Base-by-base conservation (phyloP, 108 stramenopile species). In the Nitzschia putrida region DNA sequence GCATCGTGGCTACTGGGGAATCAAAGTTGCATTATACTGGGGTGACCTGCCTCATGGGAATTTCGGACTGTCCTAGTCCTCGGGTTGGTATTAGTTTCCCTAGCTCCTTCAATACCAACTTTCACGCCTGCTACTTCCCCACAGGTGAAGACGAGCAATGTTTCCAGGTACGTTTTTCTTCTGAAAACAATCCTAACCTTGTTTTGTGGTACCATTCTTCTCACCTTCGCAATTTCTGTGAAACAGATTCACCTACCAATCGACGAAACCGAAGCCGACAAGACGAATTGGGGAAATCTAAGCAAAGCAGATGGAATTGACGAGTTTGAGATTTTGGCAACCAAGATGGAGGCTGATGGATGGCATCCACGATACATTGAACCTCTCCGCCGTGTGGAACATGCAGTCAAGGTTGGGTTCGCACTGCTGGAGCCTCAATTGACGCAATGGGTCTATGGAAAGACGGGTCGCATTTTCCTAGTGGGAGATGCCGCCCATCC, bases 401-500 rank as follows among this genome's bases (percentile, higher is more conserved):
- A 63, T 68, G 73, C 45, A 57, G 77, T 72, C 65, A 71, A 69
- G 18, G 61, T 66, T 69, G 81, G 82, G 59, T 84, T 76, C 73
- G 73, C 22, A 59, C 61, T 59, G 47, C 68, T 65, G 72, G 57
- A 72, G 37, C 61, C 16, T 26, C 51, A 6, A 23, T 49, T 76
- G 65, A 58, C 41, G 8, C 71, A 22, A 42, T 73, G 45, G 63
- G 66, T 56, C n/a, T 57, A 66, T 44, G 79, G 76, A 21, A 64
- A 66, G 51, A 63, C 23, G 40, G 25, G 67, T 13, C 40, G 61
- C 10, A 71, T 84, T 0, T 75, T 84, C 5, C 69, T 89, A 25
- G 50, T 86, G n/a, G 88, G 88, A 8, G 88, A 89, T 76, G 83
- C 85, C 21, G 85, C 85, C 6, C 88, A 89, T 68, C 85, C 88